Base-by-base conservation (phyloP, 1,139 yeast genomes). In the Hyphopichia burtonii region DNA sequence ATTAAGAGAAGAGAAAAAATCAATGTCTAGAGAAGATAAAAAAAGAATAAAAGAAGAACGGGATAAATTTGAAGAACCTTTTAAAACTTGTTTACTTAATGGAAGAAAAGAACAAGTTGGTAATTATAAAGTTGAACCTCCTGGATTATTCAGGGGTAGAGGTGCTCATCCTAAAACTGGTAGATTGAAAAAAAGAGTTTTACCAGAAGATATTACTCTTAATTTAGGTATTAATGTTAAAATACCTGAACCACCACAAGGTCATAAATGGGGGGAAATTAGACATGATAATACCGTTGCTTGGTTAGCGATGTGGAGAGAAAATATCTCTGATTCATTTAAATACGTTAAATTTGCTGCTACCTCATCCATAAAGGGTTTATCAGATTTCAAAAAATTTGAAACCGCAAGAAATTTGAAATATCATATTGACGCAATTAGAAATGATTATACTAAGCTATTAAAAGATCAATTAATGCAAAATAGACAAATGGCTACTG, bases 101-200 rank as follows among this genome's bases (percentile, higher is more conserved):
- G 98, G 97, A 17, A 78, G 96, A 51, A 85, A 80, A 55, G 97
- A 91, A 59, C 91, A 84, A 54, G 94, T 93, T 33, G 98, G 98
- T 15, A 91, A 93, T 59, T 91, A 91, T 63, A 74, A 93, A 55
- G 84, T 93, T 41, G 99, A 93, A 71, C 98, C 98, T 37, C 98
- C 99, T 0, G 97, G 96, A 2, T 68, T 93, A 43, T 93, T 91
- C 59, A 76, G 98, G 61, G 99, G 98, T 36, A 86, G 98, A 63
- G 98, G 99, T 53, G 91, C 91, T 0, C 98, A 91, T 62, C 98
- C 98, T 15, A 90, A 88, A 61, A 91, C 97, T 1, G 99, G 98
- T 38, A 87, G 85, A 60, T 69, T 89, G 44, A 86, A 86, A 55
- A 76, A 83, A 59, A 77, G 98, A 51, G 96, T 93, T 14, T 65